Conservation (phyloP, 768 basidiomycete genomes). For the Tremella fuciformis region DNA sequence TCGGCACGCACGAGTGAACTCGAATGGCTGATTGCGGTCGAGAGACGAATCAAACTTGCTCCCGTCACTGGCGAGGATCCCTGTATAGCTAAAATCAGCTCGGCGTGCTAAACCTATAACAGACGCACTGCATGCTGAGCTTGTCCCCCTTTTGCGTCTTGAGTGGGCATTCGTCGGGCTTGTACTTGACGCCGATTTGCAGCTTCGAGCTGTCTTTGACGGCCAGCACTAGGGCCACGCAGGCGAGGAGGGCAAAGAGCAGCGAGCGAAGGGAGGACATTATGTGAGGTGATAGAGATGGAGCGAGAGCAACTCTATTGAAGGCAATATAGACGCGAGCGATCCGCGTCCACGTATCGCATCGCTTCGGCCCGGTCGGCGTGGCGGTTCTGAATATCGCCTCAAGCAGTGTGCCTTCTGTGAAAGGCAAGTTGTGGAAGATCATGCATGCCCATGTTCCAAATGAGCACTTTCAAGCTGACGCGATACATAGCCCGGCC, state of each 20-base stretch:
- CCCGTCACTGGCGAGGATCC: conserved; percentile 70
- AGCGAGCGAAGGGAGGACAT: background rate
- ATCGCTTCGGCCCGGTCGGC: too few species aligned
- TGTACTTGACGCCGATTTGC: conserved; percentile 47
- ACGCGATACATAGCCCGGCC: too few species aligned
- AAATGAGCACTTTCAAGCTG: too few species aligned
- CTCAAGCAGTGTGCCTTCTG: too few species aligned
- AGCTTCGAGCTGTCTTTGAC: conserved; percentile 23
- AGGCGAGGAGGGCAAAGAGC: conserved; percentile 5
- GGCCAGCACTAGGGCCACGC: conserved; percentile 7
- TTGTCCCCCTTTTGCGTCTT: conserved; percentile 48
- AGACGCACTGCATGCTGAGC: conserved; percentile 49
- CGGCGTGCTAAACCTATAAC: background rate
- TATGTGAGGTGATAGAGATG: too few species aligned
- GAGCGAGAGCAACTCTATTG: too few species aligned
- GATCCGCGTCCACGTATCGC: too few species aligned
- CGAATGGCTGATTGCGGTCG: conserved; percentile 70
- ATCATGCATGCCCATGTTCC: too few species aligned
- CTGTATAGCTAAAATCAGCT: conserved; percentile 60
- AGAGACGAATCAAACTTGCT: conserved; percentile 88
- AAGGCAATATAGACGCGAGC: too few species aligned
- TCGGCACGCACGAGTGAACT: conserved; percentile 60
- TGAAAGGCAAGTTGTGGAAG: too few species aligned
- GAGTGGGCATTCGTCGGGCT: conserved; percentile 48
- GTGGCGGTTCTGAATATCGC: too few species aligned